Conservation (phyloP, 805 yeast species). For the Pichia exigua region DNA sequence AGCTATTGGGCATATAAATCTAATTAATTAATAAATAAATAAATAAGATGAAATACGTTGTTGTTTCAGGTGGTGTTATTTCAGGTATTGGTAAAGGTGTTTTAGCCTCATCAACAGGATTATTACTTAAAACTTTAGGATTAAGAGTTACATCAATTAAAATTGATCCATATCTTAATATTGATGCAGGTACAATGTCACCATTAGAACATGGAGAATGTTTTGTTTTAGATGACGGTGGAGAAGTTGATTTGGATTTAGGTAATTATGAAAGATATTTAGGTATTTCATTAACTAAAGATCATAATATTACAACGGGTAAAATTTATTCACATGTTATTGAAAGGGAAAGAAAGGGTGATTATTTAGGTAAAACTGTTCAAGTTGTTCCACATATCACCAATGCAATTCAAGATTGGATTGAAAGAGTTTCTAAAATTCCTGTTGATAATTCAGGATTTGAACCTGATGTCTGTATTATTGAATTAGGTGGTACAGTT, state of each 20-base stretch:
- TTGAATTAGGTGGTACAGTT: slow-evolving; percentile 98
- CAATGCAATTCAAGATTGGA: slow-evolving; percentile 97
- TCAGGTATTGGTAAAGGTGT: slow-evolving; percentile 99
- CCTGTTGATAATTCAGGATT: slow-evolving; percentile 88
- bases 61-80: slow-evolving; percentile 98
- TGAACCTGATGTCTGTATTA: slow-evolving; percentile 92
- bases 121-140: slow-evolving; percentile 88
- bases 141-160: slow-evolving; percentile 93
- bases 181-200: slow-evolving; percentile 99
- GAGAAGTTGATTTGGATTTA: slow-evolving; percentile 95
- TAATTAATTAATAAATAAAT: neutral
- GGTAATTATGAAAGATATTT: slow-evolving; percentile 98
- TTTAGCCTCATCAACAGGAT: slow-evolving; percentile 93
- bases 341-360: slow-evolving; percentile 92
- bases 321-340: slow-evolving; percentile 92
- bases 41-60: slow-evolving; percentile 86
- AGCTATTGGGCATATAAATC: neutral
- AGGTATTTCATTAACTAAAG: slow-evolving; percentile 84
- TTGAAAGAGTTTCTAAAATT: slow-evolving; percentile 81
- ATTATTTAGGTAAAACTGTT: slow-evolving; percentile 97
- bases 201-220: slow-evolving; percentile 99
- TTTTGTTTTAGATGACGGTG: slow-evolving; percentile 96
- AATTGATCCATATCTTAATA: slow-evolving; percentile 98
- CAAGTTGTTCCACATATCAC: slow-evolving; percentile 99
- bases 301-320: slow-evolving; percentile 98